Base-by-base conservation (phyloP, 2,329 filamentous ascomycete genomes). In the Chaetomium strumarium region DNA sequence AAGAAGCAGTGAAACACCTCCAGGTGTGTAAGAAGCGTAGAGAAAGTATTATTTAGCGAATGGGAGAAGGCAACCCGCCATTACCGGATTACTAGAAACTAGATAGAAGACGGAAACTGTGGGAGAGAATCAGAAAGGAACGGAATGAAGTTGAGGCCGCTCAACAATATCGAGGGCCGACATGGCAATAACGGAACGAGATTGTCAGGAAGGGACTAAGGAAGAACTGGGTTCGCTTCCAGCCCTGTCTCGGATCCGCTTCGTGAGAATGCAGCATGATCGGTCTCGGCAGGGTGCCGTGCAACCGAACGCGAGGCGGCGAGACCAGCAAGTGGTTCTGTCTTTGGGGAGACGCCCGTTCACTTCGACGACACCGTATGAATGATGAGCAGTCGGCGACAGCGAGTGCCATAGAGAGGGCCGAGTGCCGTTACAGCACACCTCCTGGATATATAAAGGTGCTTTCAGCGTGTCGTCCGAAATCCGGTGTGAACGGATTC, bases 161-260 rank as follows among this genome's bases (percentile, higher is more conserved):
- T 46, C 16, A 4, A 47, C 29, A 33, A 29, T 29, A 51, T 45
- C n/a, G 42, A 9, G 16, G 17, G 24, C 39, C 29, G 33, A 34
- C 33, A 14, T 12, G 11, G 16, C 47, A 51, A 55, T 55, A 48
- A 52, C 39, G 41, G 46, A 51, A 29, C 52, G 57, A 57, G 47
- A 58, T 57, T 55, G 44, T 31, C 44, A 49, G 57, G 55, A 55
- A 53, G 42, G 44, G 29, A 31, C 48, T 53, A 55, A 51, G 10
- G 31, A 46, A 16, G 20, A 42, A 45, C 42, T 37, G 45, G 49
- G 41, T 39, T 52, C 52, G 46, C 47, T 52, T 55, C 43, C 38
- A 43, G 39, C 37, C 48, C 33, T 45, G 46, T 46, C n/a, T 46
- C 33, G 44, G 51, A 41, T 51, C 39, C 46, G 45, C 45, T 38